Base-by-base conservation (phyloP, 2,329 filamentous ascomycete species). In the Macroventuria anomochaeta region DNA sequence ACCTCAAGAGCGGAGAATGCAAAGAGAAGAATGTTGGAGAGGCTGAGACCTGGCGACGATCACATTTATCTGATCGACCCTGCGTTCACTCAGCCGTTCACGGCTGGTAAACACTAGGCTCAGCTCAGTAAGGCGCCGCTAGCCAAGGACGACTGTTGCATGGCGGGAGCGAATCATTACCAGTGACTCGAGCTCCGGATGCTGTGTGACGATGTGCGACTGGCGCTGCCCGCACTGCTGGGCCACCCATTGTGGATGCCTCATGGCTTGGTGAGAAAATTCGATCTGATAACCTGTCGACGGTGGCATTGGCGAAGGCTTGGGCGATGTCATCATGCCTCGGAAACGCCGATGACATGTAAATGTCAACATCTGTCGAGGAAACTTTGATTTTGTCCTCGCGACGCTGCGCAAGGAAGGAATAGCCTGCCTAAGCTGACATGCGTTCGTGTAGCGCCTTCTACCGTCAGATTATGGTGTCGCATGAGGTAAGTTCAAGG, bases 41-140 rank as follows among this genome's bases (percentile, higher is more conserved):
- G 31, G 15, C 43, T 47, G 37, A 53, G 20, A 43, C 32, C 26
- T 15, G 50, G 49, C 29, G 20, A 32, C 36, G 33, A 47, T 41
- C 46, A 25, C 17, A 26, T 55, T 58, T 58, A 58, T 58, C 56
- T 55, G 56, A 58, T 58, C 47, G 39, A 33, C 28, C 15, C 33
- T 43, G 51, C 37, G 12, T 43, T 21, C 21, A 23, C 43, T 33
- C 43, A 38, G 26, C 43, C 38, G 51, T 53, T 43, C 33, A 44
- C 51, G 44, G 43, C 28, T 23, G 44, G 46, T 33, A 36, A 34
- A 20, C 21, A 15, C 51, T 53, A 53, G 21, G 28, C 43, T 33
- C 20, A 29, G 21, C 17, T 33, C 1, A 26, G 43, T 2, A 23
- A 33, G 32, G 31, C 17, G 29, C 20, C 23, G 20, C 32, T 41